phyloP scores from a whole-genome alignment of 257 asterid genomes.

The Solanum medicagineum region DNA sequence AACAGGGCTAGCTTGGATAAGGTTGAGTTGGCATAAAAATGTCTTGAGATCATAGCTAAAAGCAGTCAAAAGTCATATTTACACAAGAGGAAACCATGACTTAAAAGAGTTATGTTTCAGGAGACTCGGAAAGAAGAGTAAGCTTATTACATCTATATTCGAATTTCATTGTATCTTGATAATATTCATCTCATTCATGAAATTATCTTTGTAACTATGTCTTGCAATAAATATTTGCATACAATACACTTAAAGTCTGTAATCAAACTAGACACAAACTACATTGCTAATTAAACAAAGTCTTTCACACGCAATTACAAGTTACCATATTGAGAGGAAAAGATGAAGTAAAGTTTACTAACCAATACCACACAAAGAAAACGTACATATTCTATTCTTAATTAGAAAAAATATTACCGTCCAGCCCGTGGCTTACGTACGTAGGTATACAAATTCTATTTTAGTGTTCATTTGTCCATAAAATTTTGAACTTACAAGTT shows the following conservation, averaged over 20 bases:
- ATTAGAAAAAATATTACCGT: background rate
- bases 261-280: background rate
- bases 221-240: background rate
- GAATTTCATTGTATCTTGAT: background rate
- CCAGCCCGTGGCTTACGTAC: background rate
- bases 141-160: background rate
- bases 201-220: background rate
- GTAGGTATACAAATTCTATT: background rate
- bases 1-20: too few species aligned
- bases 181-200: background rate
- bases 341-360: background rate
- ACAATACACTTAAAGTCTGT: background rate
- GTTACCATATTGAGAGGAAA: background rate
- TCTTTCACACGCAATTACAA: background rate
- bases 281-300: background rate
- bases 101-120: too few species aligned
- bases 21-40: too few species aligned
- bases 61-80: too few species aligned
- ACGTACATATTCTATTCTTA: background rate
- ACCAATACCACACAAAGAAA: background rate
- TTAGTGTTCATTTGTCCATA: background rate
- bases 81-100: too few species aligned
- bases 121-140: too few species aligned
- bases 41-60: too few species aligned
- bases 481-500: too few species aligned